A percentile compares a stretch with the other conserved stretches of the same genome.
Conservation (phyloP, 1,284 basidiomycete species). For the Sphagnurus paluster region DNA sequence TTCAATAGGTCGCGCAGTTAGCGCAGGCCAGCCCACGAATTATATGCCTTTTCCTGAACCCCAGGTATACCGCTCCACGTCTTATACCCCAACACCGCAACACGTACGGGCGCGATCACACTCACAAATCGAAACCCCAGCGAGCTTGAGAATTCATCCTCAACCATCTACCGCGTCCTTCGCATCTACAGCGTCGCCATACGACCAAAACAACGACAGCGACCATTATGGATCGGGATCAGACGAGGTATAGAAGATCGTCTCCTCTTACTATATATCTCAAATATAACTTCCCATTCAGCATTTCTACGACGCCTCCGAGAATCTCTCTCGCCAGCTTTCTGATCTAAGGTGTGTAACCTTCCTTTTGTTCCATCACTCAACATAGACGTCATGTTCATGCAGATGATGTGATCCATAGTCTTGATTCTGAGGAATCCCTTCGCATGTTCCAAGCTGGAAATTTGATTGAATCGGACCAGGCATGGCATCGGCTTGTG, state of each 20-base stretch:
- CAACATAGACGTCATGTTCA: constrained; percentile 12
- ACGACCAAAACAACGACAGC: constrained; percentile 33
- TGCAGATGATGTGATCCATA: constrained; percentile 20
- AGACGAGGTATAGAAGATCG: constrained; percentile 25
- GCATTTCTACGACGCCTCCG: constrained; percentile 24
- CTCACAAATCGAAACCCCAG: constrained; percentile 36
- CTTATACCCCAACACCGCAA: constrained; percentile 22
- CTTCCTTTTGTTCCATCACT: constrained; percentile 9
- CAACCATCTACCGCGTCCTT: constrained; percentile 35
- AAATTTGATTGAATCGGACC: constrained; percentile 57
- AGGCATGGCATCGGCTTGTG: constrained; percentile 79
- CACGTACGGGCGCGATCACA: constrained; percentile 13
- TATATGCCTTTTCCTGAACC: constrained; percentile 48
- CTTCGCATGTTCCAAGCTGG: constrained; percentile 64
- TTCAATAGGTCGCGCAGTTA: constrained; percentile 32
- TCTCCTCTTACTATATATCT: constrained; percentile 14
- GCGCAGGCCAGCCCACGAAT: constrained; percentile 17
- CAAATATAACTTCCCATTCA: constrained; percentile 8
- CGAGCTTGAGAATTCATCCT: constrained; percentile 22
- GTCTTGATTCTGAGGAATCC: constrained; percentile 62
- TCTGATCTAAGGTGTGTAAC: constrained; percentile 54
- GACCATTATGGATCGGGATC: constrained; percentile 29
- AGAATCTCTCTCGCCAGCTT: constrained; percentile 48
- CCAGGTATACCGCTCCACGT: constrained; percentile 49
- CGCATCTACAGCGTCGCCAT: constrained; percentile 35